These are phyloP conservation scores for Saccharomycopsis guyanensis DNA, from an alignment of 805 yeast genomes.

Conservation along the genomic window DNA sequence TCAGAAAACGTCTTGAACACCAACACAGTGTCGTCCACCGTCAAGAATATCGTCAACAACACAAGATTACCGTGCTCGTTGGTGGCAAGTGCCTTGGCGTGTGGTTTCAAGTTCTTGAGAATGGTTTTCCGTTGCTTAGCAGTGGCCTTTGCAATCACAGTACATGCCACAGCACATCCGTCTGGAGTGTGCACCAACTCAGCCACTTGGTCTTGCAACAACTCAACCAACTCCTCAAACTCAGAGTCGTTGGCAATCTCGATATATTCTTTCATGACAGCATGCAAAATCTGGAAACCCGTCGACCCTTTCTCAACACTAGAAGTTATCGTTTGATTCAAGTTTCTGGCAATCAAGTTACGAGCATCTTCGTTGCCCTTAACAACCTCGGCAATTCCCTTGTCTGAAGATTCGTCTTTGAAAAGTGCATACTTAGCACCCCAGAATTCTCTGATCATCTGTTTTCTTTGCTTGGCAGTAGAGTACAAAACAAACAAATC, in stretches of 20 bases:
- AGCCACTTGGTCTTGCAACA: slow-evolving; percentile 81
- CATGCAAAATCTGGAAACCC: slow-evolving; percentile 92
- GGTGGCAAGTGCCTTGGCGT: slow-evolving; percentile 64
- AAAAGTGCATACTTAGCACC: slow-evolving; percentile 93
- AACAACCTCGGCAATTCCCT: slow-evolving; percentile 58
- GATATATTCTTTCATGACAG: slow-evolving; percentile 87
- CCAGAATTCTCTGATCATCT: slow-evolving; percentile 94
- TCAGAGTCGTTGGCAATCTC: slow-evolving; percentile 64
- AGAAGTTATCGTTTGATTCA: slow-evolving; percentile 76
- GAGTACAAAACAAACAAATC: slow-evolving; percentile 84
- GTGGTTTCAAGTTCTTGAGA: slow-evolving; percentile 64
- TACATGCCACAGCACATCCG: slow-evolving; percentile 87
- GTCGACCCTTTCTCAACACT: slow-evolving; percentile 93
- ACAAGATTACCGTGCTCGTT: slow-evolving; percentile 86
- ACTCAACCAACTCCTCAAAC: slow-evolving; percentile 72
- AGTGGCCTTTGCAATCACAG: slow-evolving; percentile 68
- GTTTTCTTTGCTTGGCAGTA: slow-evolving; percentile 73
- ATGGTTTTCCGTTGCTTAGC: slow-evolving; percentile 89
- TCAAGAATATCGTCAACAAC: slow-evolving; percentile 66
- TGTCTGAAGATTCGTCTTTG: slow-evolving; percentile 61
- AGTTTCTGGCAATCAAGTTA: slow-evolving; percentile 63
- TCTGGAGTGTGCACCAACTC: slow-evolving; percentile 93
- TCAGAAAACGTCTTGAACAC: slow-evolving; percentile 63
- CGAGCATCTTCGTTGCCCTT: slow-evolving; percentile 69
- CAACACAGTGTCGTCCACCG: slow-evolving; percentile 90